Evolutionary conservation across 2,329 filamentous ascomycete species (phyloP), one percentile per base, ranked within the genome.

Genomic region (Claviceps humidiphila): DNA sequence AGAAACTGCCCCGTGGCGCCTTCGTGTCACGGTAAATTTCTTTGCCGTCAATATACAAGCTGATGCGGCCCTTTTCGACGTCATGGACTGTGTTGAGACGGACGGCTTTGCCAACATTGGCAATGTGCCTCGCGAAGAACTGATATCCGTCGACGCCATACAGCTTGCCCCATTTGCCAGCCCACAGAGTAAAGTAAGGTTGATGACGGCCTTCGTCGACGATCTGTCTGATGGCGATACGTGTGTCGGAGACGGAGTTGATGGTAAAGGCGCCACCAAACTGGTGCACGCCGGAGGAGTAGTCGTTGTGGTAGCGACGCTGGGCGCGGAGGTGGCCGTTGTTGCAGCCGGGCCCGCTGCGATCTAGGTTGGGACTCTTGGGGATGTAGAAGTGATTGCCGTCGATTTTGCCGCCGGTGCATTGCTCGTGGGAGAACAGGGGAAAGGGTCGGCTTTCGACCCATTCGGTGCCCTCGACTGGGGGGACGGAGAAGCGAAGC

Each of bases 31-130:
- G 52, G 41, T 45, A 61, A 38, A 52, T 47, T 47, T 58, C 51
- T 20, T 56, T 48, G 53, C 60, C 59, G 49, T 62, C 57, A 47
- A 61, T 55, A n/a, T 61, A 62, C 16, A 62, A 55, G 42, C 56
- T 58, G 54, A 54, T 57, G 38, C 55, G 54, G 20, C 54, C 51
- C 13, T 45, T 49, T 2, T 56, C 45, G 8, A 54, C 53, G 26
- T 62, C 51, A 53, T 61, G 60, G 17, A 62, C 59, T 5, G 57
- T 61, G 51, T 62, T 59, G 53, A 62, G 58, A 49, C 55, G 56
- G 6, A 61, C 57, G 37, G 48, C 56, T 4, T 47, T 13, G 20
- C 58, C 57, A 3, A 60, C 54, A 17, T 45, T 56, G 44, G 56
- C 60, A 5, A 57, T 51, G 22, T 55, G 54, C 0, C 51, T 41